Evolutionary conservation across 139 green algal species (phyloP).

Genomic region (Haematococcus lacustris): DNA sequence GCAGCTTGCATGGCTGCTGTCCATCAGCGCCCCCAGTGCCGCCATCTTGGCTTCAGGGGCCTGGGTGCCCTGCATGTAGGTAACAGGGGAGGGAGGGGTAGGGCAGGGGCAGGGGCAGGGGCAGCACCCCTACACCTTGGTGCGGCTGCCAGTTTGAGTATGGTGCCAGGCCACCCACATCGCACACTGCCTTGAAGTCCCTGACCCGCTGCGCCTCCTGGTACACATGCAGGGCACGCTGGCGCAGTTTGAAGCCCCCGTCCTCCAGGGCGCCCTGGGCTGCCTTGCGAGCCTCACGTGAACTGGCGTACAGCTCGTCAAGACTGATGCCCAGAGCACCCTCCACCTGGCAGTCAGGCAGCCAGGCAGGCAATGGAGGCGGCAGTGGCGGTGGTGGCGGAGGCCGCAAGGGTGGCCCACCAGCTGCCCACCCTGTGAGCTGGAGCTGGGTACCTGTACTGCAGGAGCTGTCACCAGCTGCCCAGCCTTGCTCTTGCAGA

Average conservation of each 20-base stretch:
- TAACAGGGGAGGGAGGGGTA: not conserved
- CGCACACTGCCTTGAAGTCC: conserved; percentile 61
- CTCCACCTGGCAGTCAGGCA: conserved; percentile 60
- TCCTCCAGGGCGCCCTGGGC: conserved; percentile 17
- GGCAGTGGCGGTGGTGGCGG: no score
- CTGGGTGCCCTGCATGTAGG: no score
- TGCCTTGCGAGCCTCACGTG: not conserved
- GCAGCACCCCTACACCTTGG: no score
- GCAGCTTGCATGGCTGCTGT: conserved; percentile 77
- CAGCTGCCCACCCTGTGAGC: no score
- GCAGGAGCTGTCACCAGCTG: no score
- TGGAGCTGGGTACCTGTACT: no score
- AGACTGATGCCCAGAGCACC: conserved; percentile 30
- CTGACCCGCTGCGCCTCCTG: conserved; percentile 69
- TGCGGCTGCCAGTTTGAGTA: not conserved
- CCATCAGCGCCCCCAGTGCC: conserved; percentile 77
- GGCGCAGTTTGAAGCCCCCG: conserved; percentile 54
- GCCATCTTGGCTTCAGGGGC: conserved; percentile 44
- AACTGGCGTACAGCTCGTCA: not conserved
- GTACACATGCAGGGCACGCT: conserved; percentile 78
- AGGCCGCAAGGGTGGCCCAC: no score
- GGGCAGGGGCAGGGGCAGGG: no score
- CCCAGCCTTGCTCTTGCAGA: no score
- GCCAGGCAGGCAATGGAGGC: no score
- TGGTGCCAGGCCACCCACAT: conserved; percentile 22